A percentile compares a stretch with the other conserved stretches of the same genome.
Conservation (phyloP, 2,329 filamentous ascomycete species). For the Albophoma yamanashiensis region DNA sequence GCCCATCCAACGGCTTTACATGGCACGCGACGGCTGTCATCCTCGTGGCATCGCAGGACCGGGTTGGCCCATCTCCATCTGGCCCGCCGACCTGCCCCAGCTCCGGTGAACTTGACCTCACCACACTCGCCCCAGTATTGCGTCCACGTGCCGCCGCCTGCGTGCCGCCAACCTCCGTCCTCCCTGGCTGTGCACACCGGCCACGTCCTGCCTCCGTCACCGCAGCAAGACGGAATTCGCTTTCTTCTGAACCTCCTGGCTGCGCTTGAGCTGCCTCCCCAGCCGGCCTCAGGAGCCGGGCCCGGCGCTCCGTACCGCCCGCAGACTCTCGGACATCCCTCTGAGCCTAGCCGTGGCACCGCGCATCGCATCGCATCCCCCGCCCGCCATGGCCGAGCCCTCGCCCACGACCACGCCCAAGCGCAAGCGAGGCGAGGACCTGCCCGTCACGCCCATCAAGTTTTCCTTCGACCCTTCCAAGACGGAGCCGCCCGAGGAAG, state of each 20-base stretch:
- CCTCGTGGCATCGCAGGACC: background rate
- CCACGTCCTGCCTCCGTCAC: background rate
- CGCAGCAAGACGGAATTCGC: background rate
- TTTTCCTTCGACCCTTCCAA: conserved; percentile 35
- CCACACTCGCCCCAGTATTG: background rate
- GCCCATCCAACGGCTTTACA: background rate
- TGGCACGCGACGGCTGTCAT: background rate
- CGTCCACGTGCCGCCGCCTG: background rate
- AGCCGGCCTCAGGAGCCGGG: background rate
- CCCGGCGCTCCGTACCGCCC: background rate
- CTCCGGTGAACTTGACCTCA: background rate
- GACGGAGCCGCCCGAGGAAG: conserved; percentile 27
- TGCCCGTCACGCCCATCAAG: conserved; percentile 20
- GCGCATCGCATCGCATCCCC: background rate
- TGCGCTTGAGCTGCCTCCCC: background rate
- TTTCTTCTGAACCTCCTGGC: background rate
- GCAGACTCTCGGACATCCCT: background rate
- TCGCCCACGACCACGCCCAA: conserved; percentile 27
- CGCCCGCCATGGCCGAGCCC: conserved; percentile 7
- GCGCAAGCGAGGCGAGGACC: conserved; percentile 31
- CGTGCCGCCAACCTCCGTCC: background rate
- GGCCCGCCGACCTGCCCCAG: background rate
- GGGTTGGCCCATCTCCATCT: background rate
- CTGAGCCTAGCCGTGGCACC: background rate
- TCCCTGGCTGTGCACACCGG: background rate